These are phyloP conservation scores for Botryotinia globosa DNA, from an alignment of 2,329 filamentous ascomycete genomes.

Conservation along the genomic window DNA sequence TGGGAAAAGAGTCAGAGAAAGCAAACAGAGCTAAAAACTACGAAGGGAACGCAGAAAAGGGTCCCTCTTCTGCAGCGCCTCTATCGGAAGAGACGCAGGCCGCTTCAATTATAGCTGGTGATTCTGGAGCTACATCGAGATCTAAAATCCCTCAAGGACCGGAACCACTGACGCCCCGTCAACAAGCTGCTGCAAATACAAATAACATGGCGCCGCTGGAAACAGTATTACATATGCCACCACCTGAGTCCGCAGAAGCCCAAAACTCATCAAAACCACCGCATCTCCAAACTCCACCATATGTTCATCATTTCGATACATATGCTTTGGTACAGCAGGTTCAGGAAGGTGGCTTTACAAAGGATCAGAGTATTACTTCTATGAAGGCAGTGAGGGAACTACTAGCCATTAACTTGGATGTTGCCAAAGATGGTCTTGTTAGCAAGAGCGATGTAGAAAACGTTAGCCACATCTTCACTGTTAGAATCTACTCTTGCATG, in stretches of 20 bases:
- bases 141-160: slow-evolving; percentile 16
- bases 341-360: slow-evolving; percentile 65
- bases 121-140: slow-evolving; percentile 21
- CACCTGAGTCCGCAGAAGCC: slow-evolving; percentile 41
- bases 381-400: slow-evolving; percentile 90
- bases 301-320: slow-evolving; percentile 95
- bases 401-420: slow-evolving; percentile 73
- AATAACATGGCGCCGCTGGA: slow-evolving; percentile 46
- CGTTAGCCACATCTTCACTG: slow-evolving; percentile 35
- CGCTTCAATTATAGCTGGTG: slow-evolving; percentile 29
- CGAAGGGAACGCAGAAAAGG: slow-evolving; percentile 6
- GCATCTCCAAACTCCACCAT: slow-evolving; percentile 70
- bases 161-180: slow-evolving; percentile 23
- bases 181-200: slow-evolving; percentile 39
- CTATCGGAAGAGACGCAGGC: slow-evolving; percentile 34
- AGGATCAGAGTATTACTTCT: slow-evolving; percentile 72
- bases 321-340: slow-evolving; percentile 85
- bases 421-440: slow-evolving; percentile 76
- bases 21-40: background rate
- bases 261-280: slow-evolving; percentile 52
- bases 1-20: slow-evolving; percentile 17
- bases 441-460: slow-evolving; percentile 94
- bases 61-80: slow-evolving; percentile 27
- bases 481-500: background rate
- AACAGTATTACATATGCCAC: slow-evolving; percentile 49